phyloP scores from a whole-genome alignment of 169 alveolate genomes.

The Cryptosporidium parvum region DNA sequence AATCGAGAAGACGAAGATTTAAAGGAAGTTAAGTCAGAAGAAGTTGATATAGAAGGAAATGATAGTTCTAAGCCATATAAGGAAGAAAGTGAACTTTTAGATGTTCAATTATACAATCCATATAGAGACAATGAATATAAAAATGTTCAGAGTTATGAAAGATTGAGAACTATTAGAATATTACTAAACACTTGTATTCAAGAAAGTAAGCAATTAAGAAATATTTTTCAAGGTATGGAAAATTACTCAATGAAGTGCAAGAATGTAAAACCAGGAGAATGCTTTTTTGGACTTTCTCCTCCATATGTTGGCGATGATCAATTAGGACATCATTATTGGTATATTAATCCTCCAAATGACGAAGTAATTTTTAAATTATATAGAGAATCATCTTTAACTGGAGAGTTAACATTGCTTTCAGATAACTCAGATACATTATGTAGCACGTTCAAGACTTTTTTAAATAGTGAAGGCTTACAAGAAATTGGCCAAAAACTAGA shows the following conservation, averaged over 20 bases:
- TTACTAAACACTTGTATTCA: conserved; percentile 60
- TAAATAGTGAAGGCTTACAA: conserved; percentile 12
- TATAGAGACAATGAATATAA: conserved; percentile 64
- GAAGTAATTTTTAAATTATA: conserved; percentile 48
- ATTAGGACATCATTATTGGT: conserved; percentile 61
- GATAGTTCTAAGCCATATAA: background rate
- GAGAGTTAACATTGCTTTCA: conserved; percentile 36
- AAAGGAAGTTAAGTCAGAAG: background rate
- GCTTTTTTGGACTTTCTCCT: conserved; percentile 68
- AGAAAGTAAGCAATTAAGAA: conserved; percentile 60
- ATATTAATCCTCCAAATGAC: conserved; percentile 59
- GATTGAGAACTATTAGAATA: conserved; percentile 63
- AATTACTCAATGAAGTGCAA: conserved; percentile 38
- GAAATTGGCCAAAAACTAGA: conserved; percentile 61
- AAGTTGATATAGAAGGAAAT: background rate
- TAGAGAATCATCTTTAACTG: conserved; percentile 35
- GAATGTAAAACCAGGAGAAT: conserved; percentile 34
- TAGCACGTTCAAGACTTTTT: conserved; percentile 35
- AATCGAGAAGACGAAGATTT: background rate
- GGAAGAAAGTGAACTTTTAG: background rate
- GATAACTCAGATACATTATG: conserved; percentile 73
- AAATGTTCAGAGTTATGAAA: conserved; percentile 42
- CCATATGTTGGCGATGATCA: conserved; percentile 51
- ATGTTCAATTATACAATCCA: conserved; percentile 41
- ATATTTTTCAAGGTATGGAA: conserved; percentile 44